Evolutionary conservation across 768 basidiomycete genomes (phyloP).

Genomic region (Coprinopsis sp.): DNA sequence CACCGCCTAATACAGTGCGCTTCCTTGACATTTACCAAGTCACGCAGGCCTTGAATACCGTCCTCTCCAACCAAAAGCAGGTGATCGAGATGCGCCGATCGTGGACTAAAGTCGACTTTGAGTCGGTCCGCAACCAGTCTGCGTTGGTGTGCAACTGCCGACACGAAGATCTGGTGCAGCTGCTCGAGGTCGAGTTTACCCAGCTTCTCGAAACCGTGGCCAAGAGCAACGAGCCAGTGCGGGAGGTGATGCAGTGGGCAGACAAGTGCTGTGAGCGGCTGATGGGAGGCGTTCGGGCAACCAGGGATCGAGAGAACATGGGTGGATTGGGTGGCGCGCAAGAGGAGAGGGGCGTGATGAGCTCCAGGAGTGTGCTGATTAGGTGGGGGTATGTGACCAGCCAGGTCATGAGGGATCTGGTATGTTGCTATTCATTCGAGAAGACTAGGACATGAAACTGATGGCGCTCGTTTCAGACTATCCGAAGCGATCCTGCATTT

Average conservation of each 20-base stretch:
- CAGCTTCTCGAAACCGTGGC: slow-evolving; percentile 64
- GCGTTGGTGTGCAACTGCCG: slow-evolving; percentile 91
- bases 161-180: slow-evolving; percentile 81
- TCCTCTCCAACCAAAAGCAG: slow-evolving; percentile 83
- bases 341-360: slow-evolving; percentile 81
- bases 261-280: slow-evolving; percentile 84
- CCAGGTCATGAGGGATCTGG: slow-evolving; percentile 89
- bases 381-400: slow-evolving; percentile 92
- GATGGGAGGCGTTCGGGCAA: slow-evolving; percentile 65
- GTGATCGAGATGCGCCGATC: slow-evolving; percentile 81
- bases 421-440: too few relatives aligned
- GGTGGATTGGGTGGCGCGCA: too few relatives aligned
- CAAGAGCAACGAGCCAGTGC: slow-evolving; percentile 74
- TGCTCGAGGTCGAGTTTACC: slow-evolving; percentile 82
- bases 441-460: too few relatives aligned
- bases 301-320: too few relatives aligned
- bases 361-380: slow-evolving; percentile 81
- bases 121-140: slow-evolving; percentile 89
- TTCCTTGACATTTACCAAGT: slow-evolving; percentile 92
- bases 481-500: slow-evolving; percentile 88
- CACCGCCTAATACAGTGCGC: slow-evolving; percentile 76
- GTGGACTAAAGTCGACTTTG: slow-evolving; percentile 86
- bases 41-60: slow-evolving; percentile 83
- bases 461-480: slow-evolving; percentile 59
- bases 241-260: slow-evolving; percentile 88